phyloP scores from a whole-genome alignment of 176 grass and related monocot species.

The Cymbopogon citratus region DNA sequence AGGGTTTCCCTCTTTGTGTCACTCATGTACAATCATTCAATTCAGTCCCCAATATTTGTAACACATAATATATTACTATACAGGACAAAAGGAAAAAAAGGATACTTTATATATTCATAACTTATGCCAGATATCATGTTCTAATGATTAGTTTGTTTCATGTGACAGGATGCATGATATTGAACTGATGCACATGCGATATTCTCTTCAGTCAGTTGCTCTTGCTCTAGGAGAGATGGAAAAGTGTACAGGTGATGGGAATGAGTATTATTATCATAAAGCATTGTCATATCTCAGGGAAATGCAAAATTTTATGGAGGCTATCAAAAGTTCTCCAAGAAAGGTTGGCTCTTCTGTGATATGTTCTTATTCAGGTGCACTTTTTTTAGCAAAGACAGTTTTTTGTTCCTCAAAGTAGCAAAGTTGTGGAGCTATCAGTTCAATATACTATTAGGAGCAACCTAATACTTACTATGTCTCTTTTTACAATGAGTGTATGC shows the following conservation, averaged over 20 bases:
- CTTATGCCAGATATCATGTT: slow-evolving; percentile 19
- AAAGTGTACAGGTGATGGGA: slow-evolving; percentile 37
- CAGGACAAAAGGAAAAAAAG: neutral
- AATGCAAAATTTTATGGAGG: slow-evolving; percentile 85
- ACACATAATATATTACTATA: neutral
- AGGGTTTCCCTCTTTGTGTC: neutral
- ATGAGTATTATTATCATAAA: slow-evolving; percentile 53
- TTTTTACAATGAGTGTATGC: neutral
- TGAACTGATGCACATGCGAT: slow-evolving; percentile 89
- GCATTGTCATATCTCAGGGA: slow-evolving; percentile 69
- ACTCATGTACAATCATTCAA: neutral
- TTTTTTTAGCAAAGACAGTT: slow-evolving; percentile 1
- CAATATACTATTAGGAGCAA: neutral
- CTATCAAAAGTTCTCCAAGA: slow-evolving; percentile 70
- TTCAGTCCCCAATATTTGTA: neutral
- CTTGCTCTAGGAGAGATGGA: slow-evolving; percentile 87
- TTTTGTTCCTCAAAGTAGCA: slow-evolving; percentile 6
- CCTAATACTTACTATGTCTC: neutral
- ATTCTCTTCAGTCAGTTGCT: slow-evolving; percentile 73
- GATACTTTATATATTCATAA: neutral
- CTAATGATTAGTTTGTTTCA: slow-evolving; percentile 6
- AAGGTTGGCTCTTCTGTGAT: slow-evolving; percentile 59
- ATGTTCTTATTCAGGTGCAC: slow-evolving; percentile 18
- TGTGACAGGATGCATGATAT: slow-evolving; percentile 81
- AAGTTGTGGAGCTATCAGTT: neutral